Evolutionary conservation across 192 early-diverging fungal genomes (phyloP).

Genomic region (Gryganskiella cystojenkinii): DNA sequence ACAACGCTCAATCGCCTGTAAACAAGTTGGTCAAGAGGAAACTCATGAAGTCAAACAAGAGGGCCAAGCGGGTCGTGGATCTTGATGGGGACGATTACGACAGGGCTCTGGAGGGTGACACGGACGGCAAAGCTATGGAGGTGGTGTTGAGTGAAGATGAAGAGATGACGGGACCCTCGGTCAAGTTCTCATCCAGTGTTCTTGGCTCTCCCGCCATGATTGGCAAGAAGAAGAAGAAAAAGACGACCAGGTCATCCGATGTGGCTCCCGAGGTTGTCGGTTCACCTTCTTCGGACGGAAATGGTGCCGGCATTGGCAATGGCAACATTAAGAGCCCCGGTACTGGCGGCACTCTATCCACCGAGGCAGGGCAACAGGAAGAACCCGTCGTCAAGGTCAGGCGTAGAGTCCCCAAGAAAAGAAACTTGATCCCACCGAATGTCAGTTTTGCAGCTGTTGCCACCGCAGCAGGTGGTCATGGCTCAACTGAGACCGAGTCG

Average conservation of each 20-base stretch:
- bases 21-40: slow-evolving; percentile 41
- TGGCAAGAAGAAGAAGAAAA: slow-evolving; percentile 41
- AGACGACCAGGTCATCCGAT: slow-evolving; percentile 1
- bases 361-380: too few relatives aligned
- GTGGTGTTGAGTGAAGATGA: too few relatives aligned
- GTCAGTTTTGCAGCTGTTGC: slow-evolving; percentile 41
- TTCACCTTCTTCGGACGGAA: too few relatives aligned
- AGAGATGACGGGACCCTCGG: background rate
- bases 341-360: too few relatives aligned
- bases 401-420: too few relatives aligned
- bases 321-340: too few relatives aligned
- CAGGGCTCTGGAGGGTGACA: slow-evolving; percentile 5
- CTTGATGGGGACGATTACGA: slow-evolving; percentile 25
- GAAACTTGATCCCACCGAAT: too few relatives aligned
- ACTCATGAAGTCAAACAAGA: slow-evolving; percentile 34
- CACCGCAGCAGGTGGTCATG: too few relatives aligned
- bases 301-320: too few relatives aligned
- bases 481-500: background rate
- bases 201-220: slow-evolving; percentile 3
- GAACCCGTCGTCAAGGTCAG: too few relatives aligned
- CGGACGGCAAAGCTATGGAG: background rate
- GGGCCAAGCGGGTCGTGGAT: slow-evolving; percentile 36
- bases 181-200: slow-evolving; percentile 3
- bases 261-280: background rate
- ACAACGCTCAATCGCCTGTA: slow-evolving; percentile 7